phyloP scores from a whole-genome alignment of 179 eudicot genomes.

The Beta macrorhiza region DNA sequence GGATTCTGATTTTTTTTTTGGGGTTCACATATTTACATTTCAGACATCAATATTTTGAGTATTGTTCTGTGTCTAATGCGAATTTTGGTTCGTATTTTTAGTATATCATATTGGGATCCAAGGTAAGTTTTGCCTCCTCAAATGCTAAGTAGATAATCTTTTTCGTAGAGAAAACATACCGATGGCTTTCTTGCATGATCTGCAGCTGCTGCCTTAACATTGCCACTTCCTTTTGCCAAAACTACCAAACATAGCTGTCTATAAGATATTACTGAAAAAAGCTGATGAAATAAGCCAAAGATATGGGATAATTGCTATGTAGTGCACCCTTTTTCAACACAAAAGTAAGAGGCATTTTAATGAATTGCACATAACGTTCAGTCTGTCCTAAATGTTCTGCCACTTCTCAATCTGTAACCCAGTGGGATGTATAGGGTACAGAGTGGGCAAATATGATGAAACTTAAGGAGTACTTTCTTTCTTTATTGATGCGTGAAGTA shows the following conservation, averaged over 20 bases:
- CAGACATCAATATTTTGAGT: not conserved
- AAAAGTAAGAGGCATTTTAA: not conserved
- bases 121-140: slow-evolving; percentile 1
- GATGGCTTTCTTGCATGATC: slow-evolving; percentile 36
- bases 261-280: slow-evolving; percentile 6
- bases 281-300: not conserved
- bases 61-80: not conserved
- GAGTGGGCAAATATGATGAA: too few species aligned
- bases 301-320: not conserved
- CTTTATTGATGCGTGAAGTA: not conserved
- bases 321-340: not conserved
- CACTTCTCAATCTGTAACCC: not conserved
- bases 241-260: slow-evolving; percentile 26
- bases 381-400: not conserved
- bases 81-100: not conserved
- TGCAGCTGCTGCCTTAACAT: slow-evolving; percentile 38
- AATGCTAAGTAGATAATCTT: slow-evolving; percentile 6
- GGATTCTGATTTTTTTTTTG: too few species aligned
- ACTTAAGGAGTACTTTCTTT: not conserved
- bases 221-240: slow-evolving; percentile 44
- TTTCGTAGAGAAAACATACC: slow-evolving; percentile 29
- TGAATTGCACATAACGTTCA: not conserved
- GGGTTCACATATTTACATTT: too few species aligned
- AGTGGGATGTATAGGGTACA: not conserved
- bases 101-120: not conserved